Percentiles rank a stretch among this genome's conserved stretches.
Conservation (phyloP, 768 basidiomycete genomes). For the Rickenella mellea region DNA sequence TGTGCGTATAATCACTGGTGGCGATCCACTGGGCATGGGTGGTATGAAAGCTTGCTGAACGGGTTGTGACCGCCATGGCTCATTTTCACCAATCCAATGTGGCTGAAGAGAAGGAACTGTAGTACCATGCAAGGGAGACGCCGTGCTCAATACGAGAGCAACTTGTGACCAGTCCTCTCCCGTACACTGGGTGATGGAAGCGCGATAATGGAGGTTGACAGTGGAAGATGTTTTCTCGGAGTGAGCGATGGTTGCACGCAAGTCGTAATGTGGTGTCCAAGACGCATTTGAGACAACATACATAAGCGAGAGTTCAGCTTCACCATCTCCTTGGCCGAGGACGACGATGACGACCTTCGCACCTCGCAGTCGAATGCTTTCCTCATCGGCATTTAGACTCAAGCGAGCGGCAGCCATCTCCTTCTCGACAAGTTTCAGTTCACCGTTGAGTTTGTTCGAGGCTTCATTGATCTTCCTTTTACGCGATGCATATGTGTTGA, state of each 20-base stretch:
- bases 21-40: not conserved
- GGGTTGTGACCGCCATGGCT: not conserved
- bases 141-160: conserved; percentile 43
- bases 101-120: not conserved
- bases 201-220: conserved; percentile 45
- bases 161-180: conserved; percentile 54
- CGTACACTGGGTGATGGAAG: conserved; percentile 44
- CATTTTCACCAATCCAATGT: not conserved
- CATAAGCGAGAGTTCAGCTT: conserved; percentile 37
- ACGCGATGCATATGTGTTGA: conserved; percentile 30
- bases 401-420: conserved; percentile 23
- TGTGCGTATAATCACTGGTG: too few species aligned
- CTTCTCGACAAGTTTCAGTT: conserved; percentile 24
- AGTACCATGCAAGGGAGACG: conserved; percentile 13
- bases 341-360: conserved; percentile 33
- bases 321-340: conserved; percentile 24
- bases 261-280: conserved; percentile 50
- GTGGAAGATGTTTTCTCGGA: conserved; percentile 32
- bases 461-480: conserved; percentile 25
- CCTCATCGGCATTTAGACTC: conserved; percentile 18
- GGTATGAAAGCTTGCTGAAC: not conserved
- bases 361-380: conserved; percentile 13
- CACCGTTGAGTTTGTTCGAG: conserved; percentile 26
- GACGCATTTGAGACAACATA: conserved; percentile 40
- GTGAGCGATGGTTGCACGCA: conserved; percentile 39